phyloP scores from a whole-genome alignment of 495 filamentous ascomycete genomes.

The Penicillium turbatum region DNA sequence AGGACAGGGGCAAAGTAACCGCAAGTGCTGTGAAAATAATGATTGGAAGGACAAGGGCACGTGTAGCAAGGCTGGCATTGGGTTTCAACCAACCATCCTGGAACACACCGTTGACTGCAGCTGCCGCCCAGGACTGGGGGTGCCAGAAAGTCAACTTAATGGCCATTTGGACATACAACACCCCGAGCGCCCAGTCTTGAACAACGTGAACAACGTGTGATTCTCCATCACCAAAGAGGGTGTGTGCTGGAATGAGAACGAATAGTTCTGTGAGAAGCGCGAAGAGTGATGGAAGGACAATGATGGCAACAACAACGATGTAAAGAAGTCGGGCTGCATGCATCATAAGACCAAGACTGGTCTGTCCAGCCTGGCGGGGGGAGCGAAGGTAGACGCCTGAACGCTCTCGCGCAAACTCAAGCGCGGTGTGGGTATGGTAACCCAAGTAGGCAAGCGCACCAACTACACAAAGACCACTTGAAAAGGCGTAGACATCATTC shows the following conservation, averaged over 20 bases:
- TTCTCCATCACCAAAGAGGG: constrained; percentile 55
- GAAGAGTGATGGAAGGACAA: constrained; percentile 80
- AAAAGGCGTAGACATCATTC: constrained; percentile 97
- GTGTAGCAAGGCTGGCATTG: constrained; percentile 70
- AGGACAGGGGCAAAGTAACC: constrained; percentile 52
- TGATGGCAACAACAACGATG: constrained; percentile 61
- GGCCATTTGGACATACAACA: constrained; percentile 88
- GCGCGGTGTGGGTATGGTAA: constrained; percentile 48
- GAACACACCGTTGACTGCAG: constrained; percentile 69
- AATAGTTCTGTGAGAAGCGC: constrained; percentile 84
- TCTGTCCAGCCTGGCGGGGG: constrained; percentile 23
- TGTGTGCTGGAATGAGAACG: constrained; percentile 81
- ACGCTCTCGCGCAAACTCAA: constrained; percentile 33
- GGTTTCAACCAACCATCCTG: constrained; percentile 78
- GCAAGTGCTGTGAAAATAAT: constrained; percentile 53
- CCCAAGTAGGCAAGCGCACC: constrained; percentile 58
- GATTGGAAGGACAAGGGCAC: constrained; percentile 74
- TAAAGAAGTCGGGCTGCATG: constrained; percentile 54
- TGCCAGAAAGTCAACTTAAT: constrained; percentile 63
- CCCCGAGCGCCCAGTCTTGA: constrained; percentile 89
- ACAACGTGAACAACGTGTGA: constrained; percentile 80
- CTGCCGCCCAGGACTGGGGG: constrained; percentile 61
- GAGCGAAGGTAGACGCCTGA: constrained; percentile 33
- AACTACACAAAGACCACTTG: constrained; percentile 75
- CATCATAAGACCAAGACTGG: constrained; percentile 14